Evolutionary conservation across 805 yeast species (phyloP), one percentile per base, ranked within the genome.

Genomic region (Kregervanrija delftensis): DNA sequence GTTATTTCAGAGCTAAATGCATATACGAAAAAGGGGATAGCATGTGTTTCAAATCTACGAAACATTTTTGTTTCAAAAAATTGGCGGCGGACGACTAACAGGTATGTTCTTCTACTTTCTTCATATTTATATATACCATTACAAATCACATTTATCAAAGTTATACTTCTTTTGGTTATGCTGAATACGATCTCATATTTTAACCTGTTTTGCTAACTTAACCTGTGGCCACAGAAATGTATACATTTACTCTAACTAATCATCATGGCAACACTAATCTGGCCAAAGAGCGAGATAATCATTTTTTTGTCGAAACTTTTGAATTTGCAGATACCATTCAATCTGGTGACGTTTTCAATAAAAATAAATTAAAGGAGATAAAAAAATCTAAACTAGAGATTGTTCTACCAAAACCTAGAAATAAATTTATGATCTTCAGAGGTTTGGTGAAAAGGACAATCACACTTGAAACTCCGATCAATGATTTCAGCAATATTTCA

Each of bases 371-470:
- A 17, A 48, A 14, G 37, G 31, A 39, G 11, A 45, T 48, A 13
- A 37, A 38, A 28, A 46, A 30, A 13, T 42, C 51, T 1, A 46
- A 34, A 30, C 11, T 35, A 11, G 40, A 48, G 31, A 12, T 35
- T n/a, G 31, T 36, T 14, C 11, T 30, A 5, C 37, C 47, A 13
- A 48, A 46, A 33, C 52, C 52, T 4, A 41, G 46, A 35, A 49
- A 49, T 35, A 44, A 34, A n/a, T 49, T 49, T 22, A 35, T 49
- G 30, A 41, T 49, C 3, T 47, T 42, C 15, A 40, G 50, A 31
- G 33, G 49, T 2, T 17, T 43, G 9, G 41, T 37, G 11, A 35
- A 43, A 15, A 22, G 6, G 28, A 8, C 28, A 6, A 22, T 22
- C 28, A 22, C 28, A 22, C 28, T 22, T 22, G 28, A 22, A 22